Evolutionary conservation across 345 rosid species (phyloP).

Genomic region (Aurinia saxatilis): DNA sequence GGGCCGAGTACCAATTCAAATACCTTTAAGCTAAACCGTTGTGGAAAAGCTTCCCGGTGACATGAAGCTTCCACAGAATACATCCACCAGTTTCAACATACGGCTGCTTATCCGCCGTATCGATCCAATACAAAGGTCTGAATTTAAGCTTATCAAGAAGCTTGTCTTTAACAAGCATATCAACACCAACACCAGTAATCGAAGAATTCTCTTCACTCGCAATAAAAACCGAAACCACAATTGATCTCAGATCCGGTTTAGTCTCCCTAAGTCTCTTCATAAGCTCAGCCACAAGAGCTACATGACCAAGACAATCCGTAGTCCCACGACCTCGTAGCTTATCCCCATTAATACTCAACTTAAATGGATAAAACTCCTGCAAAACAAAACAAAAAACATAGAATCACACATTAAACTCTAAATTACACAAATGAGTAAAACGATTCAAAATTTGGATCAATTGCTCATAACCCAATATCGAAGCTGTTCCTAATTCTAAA

Average conservation of each 20-base stretch:
- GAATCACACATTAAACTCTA: too few relatives aligned
- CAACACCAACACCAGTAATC: constrained; percentile 85
- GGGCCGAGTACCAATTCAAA: background rate
- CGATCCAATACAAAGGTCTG: constrained; percentile 98
- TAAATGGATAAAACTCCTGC: constrained; percentile 94
- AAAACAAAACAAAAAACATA: background rate
- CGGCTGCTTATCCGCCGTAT: constrained; percentile 97
- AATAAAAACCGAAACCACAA: constrained; percentile 86
- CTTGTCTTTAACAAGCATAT: constrained; percentile 72
- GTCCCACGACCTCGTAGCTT: constrained; percentile 94
- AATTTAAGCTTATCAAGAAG: constrained; percentile 79
- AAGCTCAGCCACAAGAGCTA: constrained; percentile 79
- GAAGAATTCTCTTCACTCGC: constrained; percentile 90
- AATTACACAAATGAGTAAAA: too few relatives aligned
- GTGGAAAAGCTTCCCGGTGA: constrained; percentile 89
- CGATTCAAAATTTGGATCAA: too few relatives aligned
- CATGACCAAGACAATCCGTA: constrained; percentile 97
- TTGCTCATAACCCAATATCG: too few relatives aligned
- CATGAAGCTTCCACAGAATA: constrained; percentile 94
- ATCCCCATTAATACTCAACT: constrained; percentile 80
- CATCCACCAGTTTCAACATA: constrained; percentile 98
- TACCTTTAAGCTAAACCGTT: constrained; percentile 96
- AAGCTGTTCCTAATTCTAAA: too few relatives aligned
- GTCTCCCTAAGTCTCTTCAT: constrained; percentile 82
- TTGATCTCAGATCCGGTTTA: constrained; percentile 60